phyloP scores from a whole-genome alignment of 108 stramenopile genomes.

The Craspedostauros australis region DNA sequence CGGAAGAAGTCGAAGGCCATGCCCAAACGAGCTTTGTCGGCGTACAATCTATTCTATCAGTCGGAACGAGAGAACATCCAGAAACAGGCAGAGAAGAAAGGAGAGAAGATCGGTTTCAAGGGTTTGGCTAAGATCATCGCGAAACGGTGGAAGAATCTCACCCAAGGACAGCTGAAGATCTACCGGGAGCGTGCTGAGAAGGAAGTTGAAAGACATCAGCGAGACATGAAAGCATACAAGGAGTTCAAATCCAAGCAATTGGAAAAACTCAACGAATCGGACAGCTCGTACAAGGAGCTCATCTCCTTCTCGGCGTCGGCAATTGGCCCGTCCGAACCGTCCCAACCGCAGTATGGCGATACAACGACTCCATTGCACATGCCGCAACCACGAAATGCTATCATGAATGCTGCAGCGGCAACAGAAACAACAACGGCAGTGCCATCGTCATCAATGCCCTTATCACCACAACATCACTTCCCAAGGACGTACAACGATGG shows the following conservation, averaged over 20 bases:
- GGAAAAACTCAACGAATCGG: not conserved
- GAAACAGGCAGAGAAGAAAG: conserved; percentile 7
- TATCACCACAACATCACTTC: no score
- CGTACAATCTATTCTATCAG: conserved; percentile 33
- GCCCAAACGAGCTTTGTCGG: conserved; percentile 29
- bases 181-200: conserved; percentile 39
- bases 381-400: conserved; percentile 1
- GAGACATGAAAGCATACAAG: conserved; percentile 48
- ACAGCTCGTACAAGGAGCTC: not conserved
- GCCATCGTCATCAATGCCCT: no score
- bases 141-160: conserved; percentile 34
- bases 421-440: no score
- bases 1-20: conserved; percentile 22
- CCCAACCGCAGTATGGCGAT: not conserved
- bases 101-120: conserved; percentile 24
- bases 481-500: no score
- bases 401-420: no score
- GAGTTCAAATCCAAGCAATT: conserved; percentile 11
- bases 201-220: conserved; percentile 45
- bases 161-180: conserved; percentile 17
- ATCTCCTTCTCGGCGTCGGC: not conserved
- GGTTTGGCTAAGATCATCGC: conserved; percentile 39
- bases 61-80: conserved; percentile 15
- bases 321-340: no score
- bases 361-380: conserved; percentile 1